Percentiles rank a stretch among this genome's conserved stretches.
Evolutionary conservation across 805 yeast genomes (phyloP).

Genomic region (Schizosaccharomyces lindneri): DNA sequence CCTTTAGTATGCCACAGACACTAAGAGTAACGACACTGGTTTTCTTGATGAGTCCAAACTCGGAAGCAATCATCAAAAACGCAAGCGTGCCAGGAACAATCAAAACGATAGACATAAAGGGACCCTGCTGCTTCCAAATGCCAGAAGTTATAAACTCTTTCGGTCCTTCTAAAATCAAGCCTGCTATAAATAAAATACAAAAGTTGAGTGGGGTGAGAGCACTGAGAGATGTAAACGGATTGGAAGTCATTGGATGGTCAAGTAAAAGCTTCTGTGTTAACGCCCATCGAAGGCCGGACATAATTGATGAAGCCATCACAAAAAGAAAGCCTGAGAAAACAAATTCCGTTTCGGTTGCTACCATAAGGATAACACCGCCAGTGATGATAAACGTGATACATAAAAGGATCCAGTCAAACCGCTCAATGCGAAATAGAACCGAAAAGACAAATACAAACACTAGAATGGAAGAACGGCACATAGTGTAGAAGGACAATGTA

Average conservation of each 20-base stretch:
- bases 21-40: constrained; percentile 71
- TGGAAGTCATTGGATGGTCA: constrained; percentile 25
- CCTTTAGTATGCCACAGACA: constrained; percentile 83
- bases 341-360: constrained; percentile 15
- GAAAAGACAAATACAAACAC: constrained; percentile 81
- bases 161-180: constrained; percentile 48
- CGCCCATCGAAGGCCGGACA: constrained; percentile 88
- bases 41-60: constrained; percentile 55
- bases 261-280: constrained; percentile 63
- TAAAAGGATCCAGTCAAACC: constrained; percentile 38
- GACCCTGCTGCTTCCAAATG: constrained; percentile 34
- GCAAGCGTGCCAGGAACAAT: constrained; percentile 69
- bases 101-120: constrained; percentile 31
- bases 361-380: constrained; percentile 72
- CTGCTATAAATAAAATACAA: constrained; percentile 31
- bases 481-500: constrained; percentile 59
- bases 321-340: constrained; percentile 34
- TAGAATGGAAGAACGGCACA: constrained; percentile 59
- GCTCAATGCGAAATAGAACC: constrained; percentile 53
- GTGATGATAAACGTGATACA: constrained; percentile 60
- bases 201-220: constrained; percentile 74
- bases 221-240: constrained; percentile 65
- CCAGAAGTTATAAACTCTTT: constrained; percentile 24
- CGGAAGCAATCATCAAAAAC: constrained; percentile 66
- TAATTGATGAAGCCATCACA: constrained; percentile 52